phyloP scores from a whole-genome alignment of 768 basidiomycete genomes.

The Calocybe gangraenosa region DNA sequence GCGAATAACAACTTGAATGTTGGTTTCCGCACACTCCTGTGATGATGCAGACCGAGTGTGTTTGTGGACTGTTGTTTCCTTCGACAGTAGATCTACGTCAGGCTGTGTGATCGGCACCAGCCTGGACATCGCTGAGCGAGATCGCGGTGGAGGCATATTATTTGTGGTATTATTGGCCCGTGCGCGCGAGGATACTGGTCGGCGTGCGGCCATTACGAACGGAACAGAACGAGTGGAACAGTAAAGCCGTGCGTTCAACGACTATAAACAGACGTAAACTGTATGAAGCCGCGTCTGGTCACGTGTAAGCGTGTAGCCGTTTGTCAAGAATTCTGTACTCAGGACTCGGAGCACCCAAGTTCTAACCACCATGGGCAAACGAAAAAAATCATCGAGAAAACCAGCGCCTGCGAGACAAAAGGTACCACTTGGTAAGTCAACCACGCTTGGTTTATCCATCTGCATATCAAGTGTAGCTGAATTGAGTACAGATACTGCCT shows the following conservation, averaged over 20 bases:
- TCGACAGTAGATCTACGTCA: slow-evolving; percentile 16
- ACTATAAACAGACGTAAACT: slow-evolving; percentile 15
- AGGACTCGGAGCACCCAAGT: too few species aligned
- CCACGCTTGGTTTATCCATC: not conserved
- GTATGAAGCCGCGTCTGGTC: slow-evolving; percentile 22
- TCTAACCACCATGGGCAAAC: slow-evolving; percentile 67
- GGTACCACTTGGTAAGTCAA: slow-evolving; percentile 64
- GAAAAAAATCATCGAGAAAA: slow-evolving; percentile 86
- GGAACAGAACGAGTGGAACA: not conserved
- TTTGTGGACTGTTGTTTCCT: slow-evolving; percentile 17
- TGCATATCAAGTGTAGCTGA: not conserved
- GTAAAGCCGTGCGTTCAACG: slow-evolving; percentile 11
- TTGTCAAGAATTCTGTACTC: too few species aligned
- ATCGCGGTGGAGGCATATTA: slow-evolving; percentile 31
- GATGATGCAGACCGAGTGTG: slow-evolving; percentile 17
- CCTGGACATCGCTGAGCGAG: slow-evolving; percentile 48
- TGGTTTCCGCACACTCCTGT: slow-evolving; percentile 59
- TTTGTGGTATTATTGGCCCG: slow-evolving; percentile 27
- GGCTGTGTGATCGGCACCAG: slow-evolving; percentile 31
- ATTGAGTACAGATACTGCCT: slow-evolving; percentile 59
- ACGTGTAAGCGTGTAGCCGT: too few species aligned
- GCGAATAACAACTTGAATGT: slow-evolving; percentile 92
- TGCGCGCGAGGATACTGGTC: slow-evolving; percentile 48
- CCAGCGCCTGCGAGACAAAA: slow-evolving; percentile 63
- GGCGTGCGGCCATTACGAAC: slow-evolving; percentile 57